Base-by-base conservation (phyloP, 2,329 filamentous ascomycete genomes). In the Calcarisporium arbuscula region DNA sequence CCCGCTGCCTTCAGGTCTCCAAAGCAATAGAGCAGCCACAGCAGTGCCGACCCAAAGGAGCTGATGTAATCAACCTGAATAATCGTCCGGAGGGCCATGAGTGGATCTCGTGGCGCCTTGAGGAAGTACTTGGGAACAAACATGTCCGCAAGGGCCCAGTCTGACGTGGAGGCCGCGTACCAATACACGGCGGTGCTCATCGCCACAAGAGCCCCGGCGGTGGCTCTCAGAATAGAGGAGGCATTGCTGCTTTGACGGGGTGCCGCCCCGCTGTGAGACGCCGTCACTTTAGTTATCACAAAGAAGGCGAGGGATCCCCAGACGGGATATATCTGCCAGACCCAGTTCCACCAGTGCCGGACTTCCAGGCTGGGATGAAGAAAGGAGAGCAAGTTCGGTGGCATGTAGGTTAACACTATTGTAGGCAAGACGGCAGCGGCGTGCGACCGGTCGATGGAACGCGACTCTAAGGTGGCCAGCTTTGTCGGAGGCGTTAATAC, bases 331-430 rank as follows among this genome's bases (percentile, higher is more conserved):
- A 56, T 22, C 6, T 56, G 53, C 53, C 53, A 56, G 11, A 53
- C 27, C 51, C 53, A 57, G 14, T 49, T 53, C 44, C 49, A 55
- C 52, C 47, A 56, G 19, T 53, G 42, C 12, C 51, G 42, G 0
- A 22, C 23, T 18, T 51, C 43, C 1, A 53, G 35, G 12, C 41
- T 42, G 6, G 36, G 18, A 10, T 48, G 45, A 8, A 54, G 43
- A 27, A 42, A 51, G 0, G 41, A 50, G 0, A 38, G 30, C 2
- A 50, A 37, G 22, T 46, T 44, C 0, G 53, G 42, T 3, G 39
- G 1, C 5, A 47, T 43, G 11, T 50, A 57, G 0, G 35, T 32
- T 11, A 49, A 3, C 0, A 43, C 2, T 1, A 56, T 3, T 0
- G 43, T 39, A 1, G 47, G 48, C 3, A 53, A n/a, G 6, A 53